These are phyloP conservation scores for Cymodocea nodosa DNA, from an alignment of 116 monocot species.

Conservation along the genomic window DNA sequence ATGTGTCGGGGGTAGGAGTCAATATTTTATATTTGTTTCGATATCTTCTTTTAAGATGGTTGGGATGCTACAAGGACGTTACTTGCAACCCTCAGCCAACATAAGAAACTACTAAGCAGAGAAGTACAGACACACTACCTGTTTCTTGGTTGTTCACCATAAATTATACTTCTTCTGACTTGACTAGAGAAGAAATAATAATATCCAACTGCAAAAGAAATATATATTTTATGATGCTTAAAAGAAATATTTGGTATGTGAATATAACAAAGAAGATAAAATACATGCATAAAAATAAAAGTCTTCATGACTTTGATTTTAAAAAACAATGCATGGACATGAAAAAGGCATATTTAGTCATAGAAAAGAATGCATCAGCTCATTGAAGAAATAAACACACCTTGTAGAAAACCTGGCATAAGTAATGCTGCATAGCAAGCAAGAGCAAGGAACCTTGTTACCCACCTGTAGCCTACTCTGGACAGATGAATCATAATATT, in stretches of 20 bases:
- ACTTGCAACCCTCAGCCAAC: background rate
- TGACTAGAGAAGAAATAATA: conserved; percentile 93
- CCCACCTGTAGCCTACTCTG: conserved; percentile 97
- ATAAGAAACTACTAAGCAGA: background rate
- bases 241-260: background rate
- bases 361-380: too few species aligned
- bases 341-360: background rate
- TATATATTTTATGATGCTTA: background rate
- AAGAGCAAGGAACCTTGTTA: conserved; percentile 73
- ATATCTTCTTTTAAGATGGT: too few species aligned
- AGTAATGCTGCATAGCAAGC: conserved; percentile 75
- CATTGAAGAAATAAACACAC: conserved; percentile 20
- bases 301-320: background rate
- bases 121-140: conserved; percentile 19
- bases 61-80: too few species aligned
- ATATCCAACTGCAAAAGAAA: conserved; percentile 67
- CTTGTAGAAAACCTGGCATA: conserved; percentile 92
- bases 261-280: background rate
- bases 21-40: too few species aligned
- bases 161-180: conserved; percentile 76
- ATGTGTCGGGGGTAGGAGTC: too few species aligned
- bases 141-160: conserved; percentile 90
- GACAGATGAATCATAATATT: conserved; percentile 2
- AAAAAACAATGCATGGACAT: background rate
- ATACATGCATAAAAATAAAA: background rate